Conservation (phyloP, 148 eudicot genomes). For the Fagopyrum homotropicum region DNA sequence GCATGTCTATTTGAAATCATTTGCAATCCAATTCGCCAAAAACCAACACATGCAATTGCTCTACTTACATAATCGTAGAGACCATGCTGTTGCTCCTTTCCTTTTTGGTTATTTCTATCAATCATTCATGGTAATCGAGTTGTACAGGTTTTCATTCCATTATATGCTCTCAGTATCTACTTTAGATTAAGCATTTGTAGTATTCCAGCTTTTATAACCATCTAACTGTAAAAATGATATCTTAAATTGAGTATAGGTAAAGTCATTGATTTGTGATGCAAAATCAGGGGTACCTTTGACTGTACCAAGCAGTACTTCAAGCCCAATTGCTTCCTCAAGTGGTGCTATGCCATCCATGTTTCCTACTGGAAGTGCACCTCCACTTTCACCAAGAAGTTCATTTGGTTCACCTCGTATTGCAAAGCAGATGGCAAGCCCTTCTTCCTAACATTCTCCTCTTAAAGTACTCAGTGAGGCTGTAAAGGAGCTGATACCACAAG, state of each 20-base stretch:
- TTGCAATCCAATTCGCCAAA: neutral
- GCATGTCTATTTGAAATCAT: neutral
- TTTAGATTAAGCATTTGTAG: neutral
- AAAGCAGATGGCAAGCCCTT: conserved; percentile 74
- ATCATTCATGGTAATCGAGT: neutral
- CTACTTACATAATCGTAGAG: neutral
- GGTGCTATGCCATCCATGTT: conserved; percentile 91
- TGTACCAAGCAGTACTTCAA: conserved; percentile 57
- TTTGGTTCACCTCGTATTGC: conserved; percentile 89
- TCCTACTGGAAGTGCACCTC: conserved; percentile 98
- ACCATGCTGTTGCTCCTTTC: neutral
- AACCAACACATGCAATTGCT: neutral
- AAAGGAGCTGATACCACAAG: conserved; percentile 94
- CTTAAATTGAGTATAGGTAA: conserved; percentile 46
- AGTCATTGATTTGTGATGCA: conserved; percentile 75
- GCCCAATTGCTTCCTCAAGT: conserved; percentile 61
- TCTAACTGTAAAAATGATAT: neutral
- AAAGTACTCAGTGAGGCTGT: conserved; percentile 78
- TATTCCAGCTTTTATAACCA: neutral
- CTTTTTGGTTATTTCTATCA: neutral
- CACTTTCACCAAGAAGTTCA: conserved; percentile 95
- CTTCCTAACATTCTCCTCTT: conserved; percentile 68
- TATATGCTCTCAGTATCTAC: neutral
- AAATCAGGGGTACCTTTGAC: conserved; percentile 67
- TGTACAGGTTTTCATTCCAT: neutral